Base-by-base conservation (phyloP, 2,329 filamentous ascomycete genomes). In the Colletotrichum ledebouriae region DNA sequence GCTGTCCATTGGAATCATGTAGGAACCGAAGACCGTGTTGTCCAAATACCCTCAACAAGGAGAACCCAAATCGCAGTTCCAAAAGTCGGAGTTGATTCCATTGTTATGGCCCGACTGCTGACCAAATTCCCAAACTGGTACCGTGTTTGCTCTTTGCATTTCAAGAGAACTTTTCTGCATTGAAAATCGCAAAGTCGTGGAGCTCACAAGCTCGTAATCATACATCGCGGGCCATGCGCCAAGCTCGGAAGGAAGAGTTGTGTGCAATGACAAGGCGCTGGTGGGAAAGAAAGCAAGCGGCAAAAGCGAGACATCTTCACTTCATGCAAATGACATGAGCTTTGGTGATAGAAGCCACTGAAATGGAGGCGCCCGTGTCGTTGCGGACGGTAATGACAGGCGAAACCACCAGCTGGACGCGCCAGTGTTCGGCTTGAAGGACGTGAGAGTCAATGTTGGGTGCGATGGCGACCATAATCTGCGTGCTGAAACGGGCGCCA, bases 301-400 rank as follows among this genome's bases (percentile, higher is more conserved):
- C 29, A 29, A 9, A 29, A 39, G 42, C 2, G 22, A 33, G n/a
- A 15, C 15, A 5, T 29, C 49, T 33, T 50, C 56, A 68, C 29
- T 68, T 68, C 83, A 85, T 85, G 73, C 84, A 80, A 67, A 86
- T 75, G 2, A 86, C 84, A 64, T 85, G 82, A 2, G 83, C 80
- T 74, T 83, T 76, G 44, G 80, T 75, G 22, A 86, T 77, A 6
- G 81, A 81, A 63, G 81, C 82, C 2, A 82, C 79, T 29, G 80
- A 78, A 52, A 85, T 82, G 61, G 79, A 81, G 50, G 75, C 73
- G 13, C 82, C 84, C 2, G 77, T 81, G 42, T 88, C 85, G 70
- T 87, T 85, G 37, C 85, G 81, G 72, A 86, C 82, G 2, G 85
- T 87, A 52, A 88, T 81, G 9, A 84, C 81, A 1, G 86, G 86